Evolutionary conservation across 2,329 filamentous ascomycete species (phyloP), one percentile per base, ranked within the genome.

Genomic region (Phialocephala sp.): DNA sequence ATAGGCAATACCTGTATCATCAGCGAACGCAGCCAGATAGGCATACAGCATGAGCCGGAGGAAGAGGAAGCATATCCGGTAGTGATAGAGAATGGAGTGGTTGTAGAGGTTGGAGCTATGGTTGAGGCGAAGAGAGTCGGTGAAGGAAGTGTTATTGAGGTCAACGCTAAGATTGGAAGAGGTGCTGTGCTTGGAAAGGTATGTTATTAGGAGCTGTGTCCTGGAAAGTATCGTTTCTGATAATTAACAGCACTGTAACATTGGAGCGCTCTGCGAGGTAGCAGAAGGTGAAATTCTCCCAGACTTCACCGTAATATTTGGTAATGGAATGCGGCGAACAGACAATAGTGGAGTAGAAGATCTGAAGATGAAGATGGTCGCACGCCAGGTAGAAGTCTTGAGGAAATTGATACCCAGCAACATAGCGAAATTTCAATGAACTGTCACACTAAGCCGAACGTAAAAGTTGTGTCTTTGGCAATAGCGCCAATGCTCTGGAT

Each of bases 1-100:
- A 86, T 97, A 66, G 93, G 94, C 32, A 88, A 92, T 65, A 88
- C 90, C 60, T 95, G 91, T 73, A 91, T 97, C 55, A 84, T 98
- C 52, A 88, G 91, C 71, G 95, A 98, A 79, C 81, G 87, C 64
- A 79, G 84, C 9, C 80, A 82, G 24, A 76, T 91, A 18, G 87
- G 87, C 18, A 70, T 80, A 8, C 77, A 82, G n/a, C 79, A 77
- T 20, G 65, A 71, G 12, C 65, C 70, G 12, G 35, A 52, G n/a
- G 64, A 66, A 12, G 66, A 65, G n/a, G 69, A 75, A 41, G 58
- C 55, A 45, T 47, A 71, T 27, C 73, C 71, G 5, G 83, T 90
- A 9, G 78, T 81, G 11, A 76, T 91, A 4, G 84, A 82, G 8
- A 86, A 90, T 73, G 88, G 86, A 67, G 87, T 87, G 11, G 83